Base-by-base conservation (phyloP, 768 basidiomycete species). In the Amanita thiersii region DNA sequence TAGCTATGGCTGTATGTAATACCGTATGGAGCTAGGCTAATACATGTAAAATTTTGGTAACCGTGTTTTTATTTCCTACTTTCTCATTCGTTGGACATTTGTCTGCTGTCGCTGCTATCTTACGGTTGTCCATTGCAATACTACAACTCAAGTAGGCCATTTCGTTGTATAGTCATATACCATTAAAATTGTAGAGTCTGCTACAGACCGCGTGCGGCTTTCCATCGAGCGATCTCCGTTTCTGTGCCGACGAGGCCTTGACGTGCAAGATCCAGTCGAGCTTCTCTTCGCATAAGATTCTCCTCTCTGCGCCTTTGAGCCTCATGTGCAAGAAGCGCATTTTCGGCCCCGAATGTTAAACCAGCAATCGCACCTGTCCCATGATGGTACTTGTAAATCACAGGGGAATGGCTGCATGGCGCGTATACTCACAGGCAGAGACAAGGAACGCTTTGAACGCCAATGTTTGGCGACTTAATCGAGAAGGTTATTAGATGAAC, bases 151-250 rank as follows among this genome's bases (percentile, higher is more conserved):
- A 25, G 10, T 8, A 38, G 18, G 7, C 24, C 25, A 38, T 38
- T 38, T 7, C 12, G 17, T 17, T 14, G 6, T 36, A 12, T 19
- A n/a, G 8, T 36, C 2, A 4, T 18, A 19, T 14, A 14, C 26
- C 17, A 11, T 26, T 17, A 11, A 18, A 23, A 6, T 26, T 15
- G 15, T 15, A 15, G 8, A n/a, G 5, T n/a, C 12, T 14, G 24
- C 33, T 48, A 33, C 32, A 59, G 62, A 49, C 69, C 64, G 41
- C 50, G 57, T 21, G 57, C 59, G 43, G 65, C 73, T 55, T 73
- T 81, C 89, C 89, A 93, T 56, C 77, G 79, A 23, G 77, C 68
- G 23, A 92, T 91, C 47, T 85, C 87, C 6, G 83, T 77, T 59
- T 93, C 89, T 5, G 88, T 90, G 2, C 78, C 77, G 40, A 92